phyloP scores from a whole-genome alignment of 2,329 filamentous ascomycete species.

The Exophiala calicioides region DNA sequence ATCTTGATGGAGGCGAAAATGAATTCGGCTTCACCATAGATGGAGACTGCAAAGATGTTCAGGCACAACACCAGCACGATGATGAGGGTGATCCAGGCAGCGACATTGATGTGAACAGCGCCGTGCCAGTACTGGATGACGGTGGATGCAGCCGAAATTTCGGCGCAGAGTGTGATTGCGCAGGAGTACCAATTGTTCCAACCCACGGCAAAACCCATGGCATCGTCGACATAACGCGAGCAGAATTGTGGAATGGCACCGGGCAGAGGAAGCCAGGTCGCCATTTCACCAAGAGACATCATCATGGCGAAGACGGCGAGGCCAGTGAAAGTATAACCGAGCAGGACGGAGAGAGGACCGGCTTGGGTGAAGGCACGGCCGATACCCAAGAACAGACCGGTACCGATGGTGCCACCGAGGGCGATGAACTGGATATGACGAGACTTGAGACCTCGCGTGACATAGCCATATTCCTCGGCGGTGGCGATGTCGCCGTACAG shows the following conservation, averaged over 20 bases:
- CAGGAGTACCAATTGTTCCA: constrained; percentile 53
- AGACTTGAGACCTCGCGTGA: constrained; percentile 40
- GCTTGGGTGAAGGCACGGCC: constrained; percentile 39
- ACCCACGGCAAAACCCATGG: constrained; percentile 47
- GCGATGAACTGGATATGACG: constrained; percentile 42
- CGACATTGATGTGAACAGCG: constrained; percentile 36
- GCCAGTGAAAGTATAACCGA: constrained; percentile 40
- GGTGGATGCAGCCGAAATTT: constrained; percentile 65
- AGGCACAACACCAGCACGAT: constrained; percentile 48
- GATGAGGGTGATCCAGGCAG: constrained; percentile 32
- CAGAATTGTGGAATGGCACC: constrained; percentile 45
- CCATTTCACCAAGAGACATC: constrained; percentile 48
- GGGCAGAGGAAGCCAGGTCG: constrained; percentile 44
- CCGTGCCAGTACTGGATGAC: constrained; percentile 64
- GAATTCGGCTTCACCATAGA: constrained; percentile 46
- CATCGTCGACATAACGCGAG: constrained; percentile 44
- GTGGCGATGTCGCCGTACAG: constrained; percentile 54
- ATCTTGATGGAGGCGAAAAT: constrained; percentile 54
- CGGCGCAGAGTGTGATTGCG: constrained; percentile 47
- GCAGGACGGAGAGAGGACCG: constrained; percentile 40
- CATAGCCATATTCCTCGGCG: constrained; percentile 41
- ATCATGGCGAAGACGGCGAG: constrained; percentile 32
- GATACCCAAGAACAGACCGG: constrained; percentile 41
- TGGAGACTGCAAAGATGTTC: constrained; percentile 66
- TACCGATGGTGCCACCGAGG: constrained; percentile 44